Percentiles rank a stretch among this genome's conserved stretches.
These are phyloP conservation scores for Aspergillus ruber DNA, from an alignment of 2,329 filamentous ascomycete species.

Conservation along the genomic window DNA sequence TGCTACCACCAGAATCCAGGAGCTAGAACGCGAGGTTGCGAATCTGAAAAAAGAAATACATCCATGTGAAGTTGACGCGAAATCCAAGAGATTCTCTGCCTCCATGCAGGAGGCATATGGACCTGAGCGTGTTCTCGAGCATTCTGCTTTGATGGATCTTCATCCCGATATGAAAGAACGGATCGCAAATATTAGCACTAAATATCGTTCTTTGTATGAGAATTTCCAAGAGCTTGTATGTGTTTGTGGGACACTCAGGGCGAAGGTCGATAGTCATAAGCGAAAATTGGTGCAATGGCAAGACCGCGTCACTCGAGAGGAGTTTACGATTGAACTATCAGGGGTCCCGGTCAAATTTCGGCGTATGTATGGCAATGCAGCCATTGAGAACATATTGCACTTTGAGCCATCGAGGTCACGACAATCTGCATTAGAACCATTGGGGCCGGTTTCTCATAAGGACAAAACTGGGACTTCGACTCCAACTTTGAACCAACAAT, in stretches of 20 bases:
- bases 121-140: constrained; percentile 16
- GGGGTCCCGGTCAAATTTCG: constrained; percentile 23
- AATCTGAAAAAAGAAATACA: constrained; percentile 17
- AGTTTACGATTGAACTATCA: constrained; percentile 24
- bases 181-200: constrained; percentile 15
- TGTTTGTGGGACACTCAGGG: constrained; percentile 23
- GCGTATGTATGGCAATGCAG: constrained; percentile 9
- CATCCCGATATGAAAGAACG: constrained; percentile 9
- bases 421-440: not conserved
- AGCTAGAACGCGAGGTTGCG: constrained; percentile 17
- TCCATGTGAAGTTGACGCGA: constrained; percentile 8
- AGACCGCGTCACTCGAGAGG: constrained; percentile 20
- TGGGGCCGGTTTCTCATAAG: not conserved
- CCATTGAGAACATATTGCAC: not conserved
- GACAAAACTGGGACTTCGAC: not conserved
- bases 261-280: constrained; percentile 28
- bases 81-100: constrained; percentile 9
- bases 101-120: constrained; percentile 21
- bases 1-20: constrained; percentile 10
- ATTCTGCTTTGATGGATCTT: constrained; percentile 1
- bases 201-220: constrained; percentile 28
- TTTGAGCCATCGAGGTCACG: not conserved
- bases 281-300: constrained; percentile 26
- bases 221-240: constrained; percentile 22
- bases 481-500: not conserved